Base-by-base conservation (phyloP, 1,139 yeast genomes). In the Petasospora rhodanensis region DNA sequence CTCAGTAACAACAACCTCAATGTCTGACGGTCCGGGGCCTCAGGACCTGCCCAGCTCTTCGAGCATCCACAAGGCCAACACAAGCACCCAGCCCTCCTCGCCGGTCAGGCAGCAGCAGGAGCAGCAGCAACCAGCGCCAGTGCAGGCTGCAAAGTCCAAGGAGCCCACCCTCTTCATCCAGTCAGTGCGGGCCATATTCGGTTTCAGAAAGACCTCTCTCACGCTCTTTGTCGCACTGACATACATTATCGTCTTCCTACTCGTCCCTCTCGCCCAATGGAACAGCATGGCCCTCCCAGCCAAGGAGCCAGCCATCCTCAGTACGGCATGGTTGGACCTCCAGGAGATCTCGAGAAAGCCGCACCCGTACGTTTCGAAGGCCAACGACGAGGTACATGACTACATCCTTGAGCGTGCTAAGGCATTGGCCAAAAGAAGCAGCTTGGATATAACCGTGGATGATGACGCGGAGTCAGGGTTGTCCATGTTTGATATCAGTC, bases 351-450 rank as follows among this genome's bases (percentile, higher is more conserved):
- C 91, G 0, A 52, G 59, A 25, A 57, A 68, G 26, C 76, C 76
- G 40, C 96, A 89, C 58, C 86, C 96, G 0, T 87, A 82, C 56
- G 75, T 76, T 18, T 79, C 95, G 0, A 71, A 66, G 36, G 84
- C 79, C 7, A 87, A 86, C 56, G 94, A 81, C 53, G 64, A 61
- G 18, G 86, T 86, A 11, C 91, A 83, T 54, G 79, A 76, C 43
- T 84, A 77, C 52, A 59, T 89, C 28, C 55, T 74, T 31, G 38
- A 53, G 6, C 63, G 73, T 38, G 73, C 79, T 14, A 36, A 43
- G 2, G 37, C 49, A 3, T 48, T 73, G 9, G 47, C 60, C 3
- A 47, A 51, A 1, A 42, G 49, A n/a, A 32, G 38, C 21, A 34
- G 36, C 28, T 13, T 35, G 21, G 24, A 43, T 22, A 25, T 37